A percentile compares a stretch with the other conserved stretches of the same genome.
Evolutionary conservation across 2,329 filamentous ascomycete genomes (phyloP).

Genomic region (Microdochium trichocladiopsis): DNA sequence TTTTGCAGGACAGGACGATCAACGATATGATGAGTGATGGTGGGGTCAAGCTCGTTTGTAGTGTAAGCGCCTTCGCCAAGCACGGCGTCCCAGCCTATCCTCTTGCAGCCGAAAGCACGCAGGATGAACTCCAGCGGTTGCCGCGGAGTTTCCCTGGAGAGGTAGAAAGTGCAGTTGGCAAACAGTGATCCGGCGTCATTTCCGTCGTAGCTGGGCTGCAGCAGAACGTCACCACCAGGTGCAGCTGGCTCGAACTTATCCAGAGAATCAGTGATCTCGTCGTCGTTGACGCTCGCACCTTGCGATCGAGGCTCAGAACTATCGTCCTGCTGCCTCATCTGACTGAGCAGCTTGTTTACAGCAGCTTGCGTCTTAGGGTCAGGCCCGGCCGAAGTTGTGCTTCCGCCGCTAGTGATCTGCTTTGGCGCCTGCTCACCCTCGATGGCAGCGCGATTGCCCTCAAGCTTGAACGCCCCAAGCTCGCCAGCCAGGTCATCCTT

Average conservation of each 20-base stretch:
- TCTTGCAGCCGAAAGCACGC: conserved; percentile 89
- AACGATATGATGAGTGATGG: conserved; percentile 94
- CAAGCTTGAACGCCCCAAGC: conserved; percentile 82
- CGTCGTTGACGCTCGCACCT: conserved; percentile 32
- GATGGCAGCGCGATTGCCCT: conserved; percentile 58
- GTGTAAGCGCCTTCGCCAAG: conserved; percentile 91
- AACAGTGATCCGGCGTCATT: conserved; percentile 72
- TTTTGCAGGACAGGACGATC: conserved; percentile 75
- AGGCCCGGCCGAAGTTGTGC: conserved; percentile 22
- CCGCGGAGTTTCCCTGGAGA: conserved; percentile 88
- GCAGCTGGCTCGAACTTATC: conserved; percentile 88
- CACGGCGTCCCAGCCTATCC: conserved; percentile 89
- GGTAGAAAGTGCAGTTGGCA: conserved; percentile 80
- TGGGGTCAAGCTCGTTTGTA: conserved; percentile 75
- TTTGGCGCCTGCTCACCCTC: conserved; percentile 43
- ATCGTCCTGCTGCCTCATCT: conserved; percentile 49
- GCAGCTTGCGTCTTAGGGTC: conserved; percentile 58
- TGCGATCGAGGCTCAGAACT: conserved; percentile 32
- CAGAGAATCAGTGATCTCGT: conserved; percentile 55
- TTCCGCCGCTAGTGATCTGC: conserved; percentile 39
- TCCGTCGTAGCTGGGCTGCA: conserved; percentile 64
- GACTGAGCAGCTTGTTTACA: conserved; percentile 62
- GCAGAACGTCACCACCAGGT: conserved; percentile 76
- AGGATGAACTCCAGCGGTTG: conserved; percentile 89
- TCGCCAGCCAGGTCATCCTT: conserved; percentile 89